Conservation (phyloP, 306 rosid genomes). For the Ceratonia siliqua region DNA sequence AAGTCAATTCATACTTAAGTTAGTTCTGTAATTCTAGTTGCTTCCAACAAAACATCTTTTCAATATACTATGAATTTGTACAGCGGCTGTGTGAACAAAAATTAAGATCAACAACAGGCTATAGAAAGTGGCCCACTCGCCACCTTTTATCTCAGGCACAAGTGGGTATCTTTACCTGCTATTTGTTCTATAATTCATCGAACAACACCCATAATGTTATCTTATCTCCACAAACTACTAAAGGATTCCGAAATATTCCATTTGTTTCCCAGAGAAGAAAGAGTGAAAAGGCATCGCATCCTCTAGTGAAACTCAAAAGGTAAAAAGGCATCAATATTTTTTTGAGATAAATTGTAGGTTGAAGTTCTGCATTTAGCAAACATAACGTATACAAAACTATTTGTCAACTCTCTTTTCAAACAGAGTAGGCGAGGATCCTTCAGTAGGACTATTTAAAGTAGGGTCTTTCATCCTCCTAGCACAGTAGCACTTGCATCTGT, state of each 20-base stretch:
- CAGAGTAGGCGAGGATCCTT: conserved; percentile 43
- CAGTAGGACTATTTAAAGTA: conserved; percentile 51
- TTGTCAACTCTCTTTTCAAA: conserved; percentile 25
- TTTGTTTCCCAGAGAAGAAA: conserved; percentile 31
- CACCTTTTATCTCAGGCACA: conserved; percentile 35
- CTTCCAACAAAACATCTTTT: conserved; percentile 26
- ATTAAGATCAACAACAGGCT: conserved; percentile 31
- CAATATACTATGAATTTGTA: conserved; percentile 34
- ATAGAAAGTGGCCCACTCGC: conserved; percentile 48
- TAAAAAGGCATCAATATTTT: conserved; percentile 24
- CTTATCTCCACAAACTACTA: conserved; percentile 49
- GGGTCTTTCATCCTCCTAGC: conserved; percentile 31
- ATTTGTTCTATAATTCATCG: conserved; percentile 38
- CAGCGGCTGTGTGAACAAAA: conserved; percentile 4
- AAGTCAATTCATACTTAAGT: conserved; percentile 49
- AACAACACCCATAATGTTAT: conserved; percentile 44
- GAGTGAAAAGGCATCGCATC: conserved; percentile 33
- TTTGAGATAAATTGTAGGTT: conserved; percentile 25
- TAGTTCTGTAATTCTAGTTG: background rate
- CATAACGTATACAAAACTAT: background rate
- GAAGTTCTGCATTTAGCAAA: conserved; percentile 26
- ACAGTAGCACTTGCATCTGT: conserved; percentile 38
- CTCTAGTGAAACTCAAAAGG: conserved; percentile 37
- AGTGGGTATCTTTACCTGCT: conserved; percentile 37
- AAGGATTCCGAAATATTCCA: conserved; percentile 35